Conservation (phyloP, 2,329 filamentous ascomycete species). For the Fusarium pseudograminearum region DNA sequence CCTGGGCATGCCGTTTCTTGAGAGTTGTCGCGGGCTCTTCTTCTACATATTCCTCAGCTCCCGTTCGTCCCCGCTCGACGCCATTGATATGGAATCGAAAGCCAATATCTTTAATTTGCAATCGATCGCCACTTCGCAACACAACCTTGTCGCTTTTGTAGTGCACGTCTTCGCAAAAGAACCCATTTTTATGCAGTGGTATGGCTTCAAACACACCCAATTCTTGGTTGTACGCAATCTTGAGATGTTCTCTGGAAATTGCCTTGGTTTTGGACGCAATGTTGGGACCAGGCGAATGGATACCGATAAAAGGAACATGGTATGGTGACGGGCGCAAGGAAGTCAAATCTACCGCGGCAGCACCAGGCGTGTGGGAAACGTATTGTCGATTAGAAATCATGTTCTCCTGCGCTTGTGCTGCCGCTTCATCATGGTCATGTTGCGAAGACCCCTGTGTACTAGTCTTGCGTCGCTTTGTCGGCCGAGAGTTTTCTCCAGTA, state of each 20-base stretch:
- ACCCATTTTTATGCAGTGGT: slow-evolving; percentile 73
- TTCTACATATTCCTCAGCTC: slow-evolving; percentile 67
- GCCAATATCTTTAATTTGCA: slow-evolving; percentile 78
- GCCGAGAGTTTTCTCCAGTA: slow-evolving; percentile 62
- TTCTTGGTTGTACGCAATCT: slow-evolving; percentile 76
- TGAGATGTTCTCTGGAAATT: slow-evolving; percentile 80
- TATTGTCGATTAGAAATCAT: slow-evolving; percentile 70
- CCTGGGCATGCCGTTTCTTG: slow-evolving; percentile 64
- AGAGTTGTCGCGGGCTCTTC: slow-evolving; percentile 58
- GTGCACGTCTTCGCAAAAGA: slow-evolving; percentile 73
- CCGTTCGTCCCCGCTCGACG: slow-evolving; percentile 67
- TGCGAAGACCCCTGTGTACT: slow-evolving; percentile 59
- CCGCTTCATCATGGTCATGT: slow-evolving; percentile 57
- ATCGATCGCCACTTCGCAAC: slow-evolving; percentile 72
- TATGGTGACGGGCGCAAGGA: slow-evolving; percentile 70
- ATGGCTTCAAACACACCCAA: slow-evolving; percentile 74
- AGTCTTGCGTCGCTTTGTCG: slow-evolving; percentile 61
- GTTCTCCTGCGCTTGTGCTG: slow-evolving; percentile 54
- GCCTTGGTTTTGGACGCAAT: slow-evolving; percentile 74
- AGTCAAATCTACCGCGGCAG: slow-evolving; percentile 69
- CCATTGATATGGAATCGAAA: slow-evolving; percentile 78
- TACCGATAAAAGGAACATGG: slow-evolving; percentile 74
- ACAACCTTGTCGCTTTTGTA: slow-evolving; percentile 67
- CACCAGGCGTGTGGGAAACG: slow-evolving; percentile 69
- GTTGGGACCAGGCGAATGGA: slow-evolving; percentile 75